Evolutionary conservation across 75 land plant species (phyloP), one percentile per base, ranked within the genome.

Genomic region (Picea sitchensis): DNA sequence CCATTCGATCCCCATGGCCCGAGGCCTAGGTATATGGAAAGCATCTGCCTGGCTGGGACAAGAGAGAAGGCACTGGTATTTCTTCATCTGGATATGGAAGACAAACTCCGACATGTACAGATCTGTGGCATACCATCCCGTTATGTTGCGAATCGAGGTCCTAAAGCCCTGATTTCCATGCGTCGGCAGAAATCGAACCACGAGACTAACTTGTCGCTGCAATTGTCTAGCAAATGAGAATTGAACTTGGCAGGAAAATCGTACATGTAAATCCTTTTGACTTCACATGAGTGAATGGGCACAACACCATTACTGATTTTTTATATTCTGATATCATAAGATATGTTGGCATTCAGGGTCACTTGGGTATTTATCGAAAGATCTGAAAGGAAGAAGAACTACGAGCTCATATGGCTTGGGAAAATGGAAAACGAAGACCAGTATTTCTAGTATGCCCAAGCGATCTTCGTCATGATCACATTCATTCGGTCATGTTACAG

Each of bases 51-150:
- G 26, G 3, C 41, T 62, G 4, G 73, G 86, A 26, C 44, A 1
- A 3, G 26, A 2, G 6, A 71, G 68, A 62, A 79, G 56, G 61
- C 87, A 86, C 0, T 36, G 14, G 54, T 86, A 84, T 1, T 44
- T 75, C 59, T 64, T 73, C 87, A 86, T 79, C 58, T 86, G 32
- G 44, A 18, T 62, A 36, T 74, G 81, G 38, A 86, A 86, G 18
- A 86, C 80, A 5, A 86, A 76, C 75, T 86, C 87, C 82, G 74
- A 71, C 86, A 84, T 80, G 76, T 86, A 86, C 26, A 82, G 31
- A 76, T 86, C 79, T 3, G 87, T 80, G 0, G 65, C 47, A 32
- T 61, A 84, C 86, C 87, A 86, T 3, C 51, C 56, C 21, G 62
- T 14, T 3, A 0, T 2, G 34, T 14, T 14, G 2, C 0, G 11